phyloP scores from a whole-genome alignment of 306 rosid genomes.

The Fagus crenata region DNA sequence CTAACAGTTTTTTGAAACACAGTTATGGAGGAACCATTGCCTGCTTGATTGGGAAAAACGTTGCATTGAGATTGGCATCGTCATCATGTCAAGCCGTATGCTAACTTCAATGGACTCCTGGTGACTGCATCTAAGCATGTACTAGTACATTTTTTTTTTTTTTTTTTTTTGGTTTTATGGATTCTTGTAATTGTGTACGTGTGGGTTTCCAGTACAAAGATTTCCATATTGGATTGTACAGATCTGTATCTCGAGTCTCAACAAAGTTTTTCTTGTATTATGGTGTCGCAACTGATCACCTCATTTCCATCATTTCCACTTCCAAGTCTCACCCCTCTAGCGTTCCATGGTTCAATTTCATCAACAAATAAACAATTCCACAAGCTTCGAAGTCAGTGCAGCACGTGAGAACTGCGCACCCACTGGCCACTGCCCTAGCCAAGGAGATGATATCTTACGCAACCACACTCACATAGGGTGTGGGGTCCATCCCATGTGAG shows the following conservation, averaged over 20 bases:
- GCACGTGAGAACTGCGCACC: no score
- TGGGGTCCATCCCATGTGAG: no score
- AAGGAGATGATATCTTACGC: no score
- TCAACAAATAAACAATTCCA: no score
- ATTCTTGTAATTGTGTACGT: background rate
- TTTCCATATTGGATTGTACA: conserved; percentile 27
- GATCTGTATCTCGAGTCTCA: background rate
- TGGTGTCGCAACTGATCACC: background rate
- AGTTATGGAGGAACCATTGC: conserved; percentile 90
- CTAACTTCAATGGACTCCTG: conserved; percentile 5
- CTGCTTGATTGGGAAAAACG: conserved; percentile 48
- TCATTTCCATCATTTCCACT: background rate
- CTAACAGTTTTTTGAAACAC: conserved; percentile 27
- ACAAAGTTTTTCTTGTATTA: background rate
- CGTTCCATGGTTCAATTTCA: no score
- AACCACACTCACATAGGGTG: no score
- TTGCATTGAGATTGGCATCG: background rate
- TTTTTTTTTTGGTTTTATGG: background rate
- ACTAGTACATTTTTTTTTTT: conserved; percentile 34
- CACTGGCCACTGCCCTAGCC: no score
- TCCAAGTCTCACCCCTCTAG: no score
- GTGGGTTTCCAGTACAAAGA: background rate
- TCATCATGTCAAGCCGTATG: conserved; percentile 20
- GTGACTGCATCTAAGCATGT: conserved; percentile 11
- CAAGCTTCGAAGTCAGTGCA: accelerated